Evolutionary conservation across 2,329 filamentous ascomycete species (phyloP).

Genomic region (Trichoderma sp.): DNA sequence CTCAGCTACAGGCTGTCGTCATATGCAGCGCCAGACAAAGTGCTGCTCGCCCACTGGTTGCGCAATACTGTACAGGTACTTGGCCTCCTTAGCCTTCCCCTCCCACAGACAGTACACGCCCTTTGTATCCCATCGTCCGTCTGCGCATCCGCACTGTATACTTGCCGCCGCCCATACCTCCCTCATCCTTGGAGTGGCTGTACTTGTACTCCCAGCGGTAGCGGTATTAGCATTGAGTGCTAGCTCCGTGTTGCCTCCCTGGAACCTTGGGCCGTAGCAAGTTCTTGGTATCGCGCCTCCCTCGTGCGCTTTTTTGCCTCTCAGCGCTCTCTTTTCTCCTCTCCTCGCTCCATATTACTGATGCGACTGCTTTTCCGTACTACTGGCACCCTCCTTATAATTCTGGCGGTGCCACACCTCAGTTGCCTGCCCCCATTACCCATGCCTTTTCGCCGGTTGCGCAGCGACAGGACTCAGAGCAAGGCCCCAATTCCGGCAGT

Average conservation of each 20-base stretch:
- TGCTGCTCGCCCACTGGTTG: conserved; percentile 23
- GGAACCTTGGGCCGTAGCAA: conserved; percentile 1
- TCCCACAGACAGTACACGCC: conserved; percentile 41
- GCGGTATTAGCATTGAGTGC: not conserved
- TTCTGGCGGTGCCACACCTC: conserved; percentile 20
- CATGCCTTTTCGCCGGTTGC: conserved; percentile 20
- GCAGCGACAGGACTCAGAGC: not conserved
- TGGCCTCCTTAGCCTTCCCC: conserved; percentile 35
- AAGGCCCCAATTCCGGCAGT: conserved; percentile 14
- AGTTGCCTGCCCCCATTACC: not conserved
- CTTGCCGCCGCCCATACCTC: conserved; percentile 28
- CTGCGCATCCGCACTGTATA: conserved; percentile 40
- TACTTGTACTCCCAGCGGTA: conserved; percentile 13
- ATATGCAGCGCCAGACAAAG: conserved; percentile 1
- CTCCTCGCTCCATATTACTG: conserved; percentile 7
- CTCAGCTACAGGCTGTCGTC: conserved; percentile 15
- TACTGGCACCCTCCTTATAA: conserved; percentile 20
- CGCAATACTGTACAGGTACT: conserved; percentile 46
- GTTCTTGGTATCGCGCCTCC: conserved; percentile 15
- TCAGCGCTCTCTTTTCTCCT: not conserved
- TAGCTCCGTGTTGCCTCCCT: conserved; percentile 23
- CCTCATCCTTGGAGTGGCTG: conserved; percentile 12
- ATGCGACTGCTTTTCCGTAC: not conserved
- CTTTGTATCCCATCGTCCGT: conserved; percentile 35
- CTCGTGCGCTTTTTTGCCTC: not conserved